phyloP scores from a whole-genome alignment of 2,329 filamentous ascomycete genomes.

The Colletotrichum navitas region DNA sequence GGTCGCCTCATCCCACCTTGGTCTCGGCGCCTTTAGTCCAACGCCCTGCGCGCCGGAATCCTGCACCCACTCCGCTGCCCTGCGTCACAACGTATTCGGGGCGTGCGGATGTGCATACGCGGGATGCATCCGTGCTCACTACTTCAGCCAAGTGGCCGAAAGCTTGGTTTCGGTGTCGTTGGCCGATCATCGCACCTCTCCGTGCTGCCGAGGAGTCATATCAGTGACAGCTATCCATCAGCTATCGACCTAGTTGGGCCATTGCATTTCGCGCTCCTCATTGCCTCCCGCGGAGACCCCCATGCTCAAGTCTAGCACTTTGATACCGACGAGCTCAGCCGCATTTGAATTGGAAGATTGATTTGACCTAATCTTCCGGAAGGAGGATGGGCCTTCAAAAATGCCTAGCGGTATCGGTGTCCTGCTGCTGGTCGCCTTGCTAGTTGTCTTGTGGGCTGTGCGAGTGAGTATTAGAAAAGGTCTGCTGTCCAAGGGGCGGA shows the following conservation, averaged over 20 bases:
- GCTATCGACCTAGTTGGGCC: not conserved
- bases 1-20: slow-evolving; percentile 1
- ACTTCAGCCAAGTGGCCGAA: slow-evolving; percentile 18
- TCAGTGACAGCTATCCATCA: not conserved
- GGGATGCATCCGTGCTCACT: slow-evolving; percentile 19
- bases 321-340: slow-evolving; percentile 34
- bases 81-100: slow-evolving; percentile 33
- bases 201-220: slow-evolving; percentile 13
- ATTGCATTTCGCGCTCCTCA: not conserved
- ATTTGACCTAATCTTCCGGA: not conserved
- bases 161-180: slow-evolving; percentile 35
- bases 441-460: slow-evolving; percentile 6
- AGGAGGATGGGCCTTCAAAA: not conserved
- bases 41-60: not conserved
- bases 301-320: not conserved
- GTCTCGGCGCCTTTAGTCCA: not conserved
- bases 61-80: not conserved
- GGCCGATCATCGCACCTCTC: slow-evolving; percentile 23
- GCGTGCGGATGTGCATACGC: slow-evolving; percentile 35
- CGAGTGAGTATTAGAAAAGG: slow-evolving; percentile 12
- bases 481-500: not conserved
- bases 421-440: slow-evolving; percentile 3
- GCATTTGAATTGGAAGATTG: slow-evolving; percentile 11
- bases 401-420: slow-evolving; percentile 17
- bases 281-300: not conserved